Evolutionary conservation across 805 yeast species (phyloP), one percentile per base, ranked within the genome.

Genomic region (Pichia gijzeniarum): DNA sequence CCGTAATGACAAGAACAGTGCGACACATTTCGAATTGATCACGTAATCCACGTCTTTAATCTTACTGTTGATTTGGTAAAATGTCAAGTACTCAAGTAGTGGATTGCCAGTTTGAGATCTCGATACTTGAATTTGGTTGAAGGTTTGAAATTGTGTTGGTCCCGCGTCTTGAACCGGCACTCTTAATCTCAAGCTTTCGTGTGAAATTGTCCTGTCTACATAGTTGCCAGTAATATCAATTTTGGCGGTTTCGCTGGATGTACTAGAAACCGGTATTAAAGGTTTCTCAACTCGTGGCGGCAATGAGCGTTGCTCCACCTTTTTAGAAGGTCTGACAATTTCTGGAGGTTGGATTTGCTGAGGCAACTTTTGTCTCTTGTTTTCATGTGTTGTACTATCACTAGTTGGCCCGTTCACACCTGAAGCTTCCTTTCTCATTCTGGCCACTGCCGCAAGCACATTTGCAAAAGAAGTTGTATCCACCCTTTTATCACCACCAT

Each of bases 21-120:
- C 73, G 46, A 74, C 74, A 59, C 77, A 61, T 60, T 74, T 63
- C 27, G 80, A 67, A 46, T 75, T 79, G 14, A 85, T 72, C 40
- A 80, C 69, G 60, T 85, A 85, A 58, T 85, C 95, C 53, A 68
- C 84, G 57, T 63, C 73, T 52, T 64, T 70, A 49, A 71, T 62
- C 16, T 63, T 63, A 5, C 72, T 68, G 42, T 73, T 80, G 67
- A 59, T 79, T 53, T 79, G 76, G 75, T 68, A 78, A 14, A 45
- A 25, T 38, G 74, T 76, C 59, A 85, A 61, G 28, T 71, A 67
- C 38, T 73, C 72, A 7, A 85, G 62, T 35, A 85, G 59, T 5
- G 91, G 91, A 56, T 85, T 85, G 1, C 86, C 90, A 40, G 74
- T 77, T 58, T 85, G 93, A 0, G 82, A 71, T 34, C 77, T 75